Conservation (phyloP, 2,329 filamentous ascomycete genomes). For the Hymenotorrendiella dingleyae region DNA sequence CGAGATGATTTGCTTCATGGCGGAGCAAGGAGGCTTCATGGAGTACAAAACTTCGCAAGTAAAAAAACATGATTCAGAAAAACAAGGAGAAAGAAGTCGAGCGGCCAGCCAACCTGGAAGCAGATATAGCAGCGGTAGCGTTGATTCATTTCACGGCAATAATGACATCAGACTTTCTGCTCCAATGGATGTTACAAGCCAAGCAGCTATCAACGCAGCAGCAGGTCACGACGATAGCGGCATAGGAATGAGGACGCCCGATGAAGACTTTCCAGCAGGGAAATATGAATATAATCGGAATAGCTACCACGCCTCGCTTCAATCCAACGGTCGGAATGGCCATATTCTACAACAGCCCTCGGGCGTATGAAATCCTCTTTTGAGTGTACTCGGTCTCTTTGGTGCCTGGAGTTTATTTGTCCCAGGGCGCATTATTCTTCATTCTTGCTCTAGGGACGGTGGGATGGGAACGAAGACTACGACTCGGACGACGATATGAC, state of each 20-base stretch:
- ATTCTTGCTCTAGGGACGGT: slow-evolving; percentile 14
- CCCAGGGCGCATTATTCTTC: slow-evolving; percentile 11
- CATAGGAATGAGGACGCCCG: slow-evolving; percentile 64
- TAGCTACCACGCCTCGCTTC: slow-evolving; percentile 18
- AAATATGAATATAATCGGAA: slow-evolving; percentile 45
- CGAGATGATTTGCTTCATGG: slow-evolving; percentile 87
- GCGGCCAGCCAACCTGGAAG: slow-evolving; percentile 23
- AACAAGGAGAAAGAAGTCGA: slow-evolving; percentile 15
- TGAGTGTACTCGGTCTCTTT: background rate
- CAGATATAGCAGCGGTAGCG: slow-evolving; percentile 29
- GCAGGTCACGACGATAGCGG: slow-evolving; percentile 64
- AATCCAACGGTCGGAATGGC: slow-evolving; percentile 12
- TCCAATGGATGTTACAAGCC: slow-evolving; percentile 35
- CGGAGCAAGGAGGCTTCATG: slow-evolving; percentile 86
- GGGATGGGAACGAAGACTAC: slow-evolving; percentile 17
- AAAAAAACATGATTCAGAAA: slow-evolving; percentile 19
- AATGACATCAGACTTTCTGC: slow-evolving; percentile 15
- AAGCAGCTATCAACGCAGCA: slow-evolving; percentile 41
- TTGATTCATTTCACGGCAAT: slow-evolving; percentile 22
- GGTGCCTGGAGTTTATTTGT: slow-evolving; percentile 6
- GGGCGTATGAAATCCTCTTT: slow-evolving; percentile 9
- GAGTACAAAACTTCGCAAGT: slow-evolving; percentile 43
- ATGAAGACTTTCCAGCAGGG: slow-evolving; percentile 57
- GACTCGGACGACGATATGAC: slow-evolving; percentile 22
- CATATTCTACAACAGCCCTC: slow-evolving; percentile 18